These are phyloP conservation scores for Nevesoporus exiguus DNA, from an alignment of 768 basidiomycete species.

Conservation along the genomic window DNA sequence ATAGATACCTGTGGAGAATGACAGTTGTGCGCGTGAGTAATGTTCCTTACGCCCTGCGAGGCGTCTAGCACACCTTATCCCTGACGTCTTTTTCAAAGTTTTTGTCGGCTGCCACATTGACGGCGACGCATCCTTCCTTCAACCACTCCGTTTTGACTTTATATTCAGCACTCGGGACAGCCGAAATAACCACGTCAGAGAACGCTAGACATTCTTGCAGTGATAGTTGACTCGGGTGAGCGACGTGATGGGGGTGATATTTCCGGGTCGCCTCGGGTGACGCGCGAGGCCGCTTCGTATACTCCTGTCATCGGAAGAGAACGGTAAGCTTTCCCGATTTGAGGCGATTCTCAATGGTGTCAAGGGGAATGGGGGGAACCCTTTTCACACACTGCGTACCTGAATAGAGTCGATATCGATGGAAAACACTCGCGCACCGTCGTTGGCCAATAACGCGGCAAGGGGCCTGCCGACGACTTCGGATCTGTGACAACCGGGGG, in stretches of 20 bases:
- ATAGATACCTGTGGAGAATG: slow-evolving; percentile 63
- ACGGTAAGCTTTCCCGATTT: not conserved
- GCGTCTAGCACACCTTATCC: slow-evolving; percentile 65
- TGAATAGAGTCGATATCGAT: slow-evolving; percentile 95
- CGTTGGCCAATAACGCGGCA: slow-evolving; percentile 93
- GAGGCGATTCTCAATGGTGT: not conserved
- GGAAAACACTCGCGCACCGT: slow-evolving; percentile 93
- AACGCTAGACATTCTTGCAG: slow-evolving; percentile 78
- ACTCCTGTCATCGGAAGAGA: slow-evolving; percentile 52
- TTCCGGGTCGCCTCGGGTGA: slow-evolving; percentile 41
- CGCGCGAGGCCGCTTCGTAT: slow-evolving; percentile 80
- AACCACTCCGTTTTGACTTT: slow-evolving; percentile 87
- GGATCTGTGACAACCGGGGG: slow-evolving; percentile 48
- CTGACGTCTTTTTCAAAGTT: slow-evolving; percentile 94
- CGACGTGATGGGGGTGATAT: slow-evolving; percentile 84
- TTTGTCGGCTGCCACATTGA: slow-evolving; percentile 93
- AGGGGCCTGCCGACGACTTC: slow-evolving; percentile 97
- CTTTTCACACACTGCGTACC: slow-evolving; percentile 33
- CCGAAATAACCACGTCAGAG: slow-evolving; percentile 92
- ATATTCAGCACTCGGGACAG: slow-evolving; percentile 81
- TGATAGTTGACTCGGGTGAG: slow-evolving; percentile 62
- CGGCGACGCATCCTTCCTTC: slow-evolving; percentile 90
- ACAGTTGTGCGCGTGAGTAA: slow-evolving; percentile 8
- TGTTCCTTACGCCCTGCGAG: not conserved
- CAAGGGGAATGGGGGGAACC: not conserved